Evolutionary conservation across 345 rosid species (phyloP).

Genomic region (Euphorbia lathyris): DNA sequence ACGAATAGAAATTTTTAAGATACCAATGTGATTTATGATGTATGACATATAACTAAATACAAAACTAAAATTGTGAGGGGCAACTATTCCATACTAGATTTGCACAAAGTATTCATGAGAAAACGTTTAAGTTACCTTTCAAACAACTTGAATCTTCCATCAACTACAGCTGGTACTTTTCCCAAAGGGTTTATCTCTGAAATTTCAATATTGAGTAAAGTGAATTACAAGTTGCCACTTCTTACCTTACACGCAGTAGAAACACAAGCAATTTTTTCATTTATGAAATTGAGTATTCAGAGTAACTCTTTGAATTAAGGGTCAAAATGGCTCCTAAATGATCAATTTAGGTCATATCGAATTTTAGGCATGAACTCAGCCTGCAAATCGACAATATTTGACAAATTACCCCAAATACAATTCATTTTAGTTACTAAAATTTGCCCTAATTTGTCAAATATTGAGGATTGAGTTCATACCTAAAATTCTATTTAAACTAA

Average conservation of each 20-base stretch:
- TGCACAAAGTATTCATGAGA: not conserved
- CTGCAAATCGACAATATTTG: no score
- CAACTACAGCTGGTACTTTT: conserved; percentile 67
- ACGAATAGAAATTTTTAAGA: not conserved
- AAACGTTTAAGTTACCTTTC: conserved; percentile 53
- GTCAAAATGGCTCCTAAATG: no score
- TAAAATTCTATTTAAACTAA: no score
- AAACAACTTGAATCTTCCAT: conserved; percentile 75
- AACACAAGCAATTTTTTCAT: not conserved
- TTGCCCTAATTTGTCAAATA: no score
- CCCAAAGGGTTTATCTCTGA: conserved; percentile 69
- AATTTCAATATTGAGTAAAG: conserved; percentile 14
- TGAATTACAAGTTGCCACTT: not conserved
- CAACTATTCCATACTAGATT: not conserved
- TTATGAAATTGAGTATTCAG: not conserved
- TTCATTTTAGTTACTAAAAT: no score
- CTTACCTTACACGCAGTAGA: not conserved
- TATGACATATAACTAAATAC: not conserved
- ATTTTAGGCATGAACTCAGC: no score
- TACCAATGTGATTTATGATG: not conserved
- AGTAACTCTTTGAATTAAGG: not conserved
- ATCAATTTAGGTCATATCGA: no score
- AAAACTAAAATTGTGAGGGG: not conserved
- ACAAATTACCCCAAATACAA: no score
- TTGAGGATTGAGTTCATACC: no score